A percentile compares a stretch with the other conserved stretches of the same genome.
Evolutionary conservation across 2,329 filamentous ascomycete genomes (phyloP).

Genomic region (Pseudogymnoascus sp.): DNA sequence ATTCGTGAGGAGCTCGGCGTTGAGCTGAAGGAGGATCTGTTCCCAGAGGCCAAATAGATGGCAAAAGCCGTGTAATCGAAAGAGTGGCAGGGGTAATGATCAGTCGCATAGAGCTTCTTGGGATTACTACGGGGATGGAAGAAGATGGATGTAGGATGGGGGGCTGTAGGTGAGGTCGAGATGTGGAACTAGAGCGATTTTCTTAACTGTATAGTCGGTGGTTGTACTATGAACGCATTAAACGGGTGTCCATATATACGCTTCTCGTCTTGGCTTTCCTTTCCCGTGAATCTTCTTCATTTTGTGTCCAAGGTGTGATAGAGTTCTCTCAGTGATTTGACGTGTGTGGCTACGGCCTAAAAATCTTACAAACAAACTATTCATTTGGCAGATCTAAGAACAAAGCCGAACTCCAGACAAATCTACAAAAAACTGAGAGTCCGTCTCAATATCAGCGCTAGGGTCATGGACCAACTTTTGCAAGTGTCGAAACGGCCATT

Average conservation of each 20-base stretch:
- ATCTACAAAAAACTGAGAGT: too few relatives aligned
- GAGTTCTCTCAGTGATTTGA: neutral
- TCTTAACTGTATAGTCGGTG: constrained; percentile 6
- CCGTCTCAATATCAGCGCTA: too few relatives aligned
- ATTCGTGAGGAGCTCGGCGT: constrained; percentile 91
- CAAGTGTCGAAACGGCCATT: too few relatives aligned
- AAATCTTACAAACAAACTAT: neutral
- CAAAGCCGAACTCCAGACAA: too few relatives aligned
- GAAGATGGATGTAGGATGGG: neutral
- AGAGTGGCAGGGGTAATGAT: neutral
- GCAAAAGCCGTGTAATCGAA: constrained; percentile 11
- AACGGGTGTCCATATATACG: constrained; percentile 6
- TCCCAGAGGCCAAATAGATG: constrained; percentile 49
- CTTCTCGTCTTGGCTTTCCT: neutral
- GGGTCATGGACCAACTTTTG: too few relatives aligned
- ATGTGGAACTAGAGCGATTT: constrained; percentile 9
- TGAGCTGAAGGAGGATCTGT: constrained; percentile 84
- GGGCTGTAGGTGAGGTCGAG: constrained; percentile 3
- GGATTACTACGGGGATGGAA: neutral
- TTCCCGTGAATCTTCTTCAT: neutral
- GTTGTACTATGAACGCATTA: constrained; percentile 8
- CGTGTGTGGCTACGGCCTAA: neutral
- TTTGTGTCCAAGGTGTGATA: neutral
- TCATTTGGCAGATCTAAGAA: too few relatives aligned
- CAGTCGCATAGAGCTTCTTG: constrained; percentile 10